Evolutionary conservation across 371 early-diverging fungal genomes (phyloP).

Genomic region (Rhizopus delemar): DNA sequence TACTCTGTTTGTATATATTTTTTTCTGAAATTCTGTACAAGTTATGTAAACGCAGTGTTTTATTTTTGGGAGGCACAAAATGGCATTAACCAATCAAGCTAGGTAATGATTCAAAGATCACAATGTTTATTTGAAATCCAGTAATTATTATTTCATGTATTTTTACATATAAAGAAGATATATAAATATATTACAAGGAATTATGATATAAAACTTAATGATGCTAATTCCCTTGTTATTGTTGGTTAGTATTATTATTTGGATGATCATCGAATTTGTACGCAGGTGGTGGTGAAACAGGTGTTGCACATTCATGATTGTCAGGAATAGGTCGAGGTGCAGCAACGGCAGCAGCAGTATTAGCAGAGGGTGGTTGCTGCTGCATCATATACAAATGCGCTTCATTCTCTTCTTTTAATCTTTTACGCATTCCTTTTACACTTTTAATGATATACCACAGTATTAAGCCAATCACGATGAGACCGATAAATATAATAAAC

Average conservation of each 20-base stretch:
- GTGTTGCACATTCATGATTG: constrained; percentile 13
- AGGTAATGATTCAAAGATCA: neutral
- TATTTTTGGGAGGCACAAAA: neutral
- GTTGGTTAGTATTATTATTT: constrained; percentile 5
- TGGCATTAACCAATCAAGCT: neutral
- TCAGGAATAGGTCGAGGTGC: constrained; percentile 7
- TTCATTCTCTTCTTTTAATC: constrained; percentile 28
- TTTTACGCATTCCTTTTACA: constrained; percentile 34
- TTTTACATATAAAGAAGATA: constrained; percentile 1
- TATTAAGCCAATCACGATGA: constrained; percentile 14
- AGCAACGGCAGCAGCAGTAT: neutral
- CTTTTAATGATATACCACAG: constrained; percentile 31
- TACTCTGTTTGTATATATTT: no score
- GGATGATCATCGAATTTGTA: constrained; percentile 15
- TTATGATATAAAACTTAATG: neutral
- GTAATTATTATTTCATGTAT: constrained; percentile 1
- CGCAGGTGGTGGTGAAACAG: constrained; percentile 19
- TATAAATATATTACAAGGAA: constrained; percentile 5
- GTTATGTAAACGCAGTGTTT: no score
- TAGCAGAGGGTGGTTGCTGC: constrained; percentile 21
- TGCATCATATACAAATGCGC: constrained; percentile 32
- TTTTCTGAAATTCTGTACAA: no score
- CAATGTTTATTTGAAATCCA: neutral
- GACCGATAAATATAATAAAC: constrained; percentile 30
- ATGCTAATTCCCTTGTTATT: neutral